These are phyloP conservation scores for Anacardium occidentale DNA, from an alignment of 345 rosid species.

Conservation along the genomic window DNA sequence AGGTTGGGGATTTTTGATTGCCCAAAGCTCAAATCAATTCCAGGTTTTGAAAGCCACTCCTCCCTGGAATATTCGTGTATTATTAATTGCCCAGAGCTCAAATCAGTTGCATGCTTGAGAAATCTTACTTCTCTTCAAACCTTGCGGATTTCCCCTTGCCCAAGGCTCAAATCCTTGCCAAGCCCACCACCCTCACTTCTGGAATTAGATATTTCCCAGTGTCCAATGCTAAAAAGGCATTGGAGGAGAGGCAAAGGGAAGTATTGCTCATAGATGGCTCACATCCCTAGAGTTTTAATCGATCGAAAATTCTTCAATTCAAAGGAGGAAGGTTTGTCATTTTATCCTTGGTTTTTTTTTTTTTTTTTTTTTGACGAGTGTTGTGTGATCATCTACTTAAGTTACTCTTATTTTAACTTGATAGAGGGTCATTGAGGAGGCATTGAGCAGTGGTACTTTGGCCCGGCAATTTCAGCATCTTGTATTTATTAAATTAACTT, in stretches of 20 bases:
- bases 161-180: background rate
- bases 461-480: no score
- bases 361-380: no score
- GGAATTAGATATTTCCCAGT: background rate
- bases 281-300: background rate
- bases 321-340: background rate
- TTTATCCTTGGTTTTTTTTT: no score
- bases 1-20: background rate
- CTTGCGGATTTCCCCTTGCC: background rate
- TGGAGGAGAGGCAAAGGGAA: background rate
- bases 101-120: no score
- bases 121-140: no score
- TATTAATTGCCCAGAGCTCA: rapidly evolving
- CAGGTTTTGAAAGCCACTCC: background rate
- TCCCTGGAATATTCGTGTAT: rapidly evolving
- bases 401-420: no score
- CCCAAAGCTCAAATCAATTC: background rate
- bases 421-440: no score
- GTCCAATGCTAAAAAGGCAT: background rate
- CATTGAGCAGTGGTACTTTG: no score
- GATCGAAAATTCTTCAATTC: background rate
- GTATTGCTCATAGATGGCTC: background rate
- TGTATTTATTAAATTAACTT: no score
- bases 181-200: background rate
- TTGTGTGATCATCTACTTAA: no score